Evolutionary conservation across 208 protist genomes (phyloP).

Genomic region (Dictyostelium gargantuum): DNA sequence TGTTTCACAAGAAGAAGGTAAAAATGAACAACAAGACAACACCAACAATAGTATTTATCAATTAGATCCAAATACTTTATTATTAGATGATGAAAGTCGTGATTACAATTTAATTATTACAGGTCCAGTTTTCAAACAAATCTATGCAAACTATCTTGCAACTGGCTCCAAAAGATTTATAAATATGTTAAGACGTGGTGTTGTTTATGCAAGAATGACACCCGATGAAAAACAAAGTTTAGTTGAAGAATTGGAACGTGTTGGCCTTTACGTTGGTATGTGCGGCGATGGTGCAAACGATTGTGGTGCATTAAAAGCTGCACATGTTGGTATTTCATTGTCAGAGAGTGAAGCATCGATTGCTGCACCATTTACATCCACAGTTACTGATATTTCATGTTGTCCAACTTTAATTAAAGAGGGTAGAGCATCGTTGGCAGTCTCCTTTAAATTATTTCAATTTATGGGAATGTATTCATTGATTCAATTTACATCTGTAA

Average conservation of each 20-base stretch:
- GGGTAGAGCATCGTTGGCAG: slow-evolving; percentile 78
- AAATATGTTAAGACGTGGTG: slow-evolving; percentile 22
- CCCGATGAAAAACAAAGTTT: slow-evolving; percentile 71
- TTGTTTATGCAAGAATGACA: slow-evolving; percentile 67
- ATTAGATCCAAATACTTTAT: neutral
- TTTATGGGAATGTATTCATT: slow-evolving; percentile 85
- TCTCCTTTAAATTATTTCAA: slow-evolving; percentile 85
- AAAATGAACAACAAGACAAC: no score
- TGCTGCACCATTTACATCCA: slow-evolving; percentile 84
- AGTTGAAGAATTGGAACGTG: slow-evolving; percentile 52
- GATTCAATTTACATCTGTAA: slow-evolving; percentile 81
- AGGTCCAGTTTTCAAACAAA: slow-evolving; percentile 55
- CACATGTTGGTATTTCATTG: slow-evolving; percentile 82
- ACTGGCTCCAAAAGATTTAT: slow-evolving; percentile 25
- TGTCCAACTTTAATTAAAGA: slow-evolving; percentile 67
- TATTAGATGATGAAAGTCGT: neutral
- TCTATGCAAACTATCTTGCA: slow-evolving; percentile 22
- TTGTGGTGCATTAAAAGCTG: slow-evolving; percentile 81
- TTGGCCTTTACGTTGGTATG: slow-evolving; percentile 70
- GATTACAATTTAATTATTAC: slow-evolving; percentile 52
- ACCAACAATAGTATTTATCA: neutral
- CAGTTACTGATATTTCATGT: slow-evolving; percentile 15
- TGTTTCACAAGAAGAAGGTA: neutral
- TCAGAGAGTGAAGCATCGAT: slow-evolving; percentile 83
- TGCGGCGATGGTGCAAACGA: slow-evolving; percentile 87